phyloP scores from a whole-genome alignment of 768 basidiomycete species.

The Kwoniella mangroviensis region DNA sequence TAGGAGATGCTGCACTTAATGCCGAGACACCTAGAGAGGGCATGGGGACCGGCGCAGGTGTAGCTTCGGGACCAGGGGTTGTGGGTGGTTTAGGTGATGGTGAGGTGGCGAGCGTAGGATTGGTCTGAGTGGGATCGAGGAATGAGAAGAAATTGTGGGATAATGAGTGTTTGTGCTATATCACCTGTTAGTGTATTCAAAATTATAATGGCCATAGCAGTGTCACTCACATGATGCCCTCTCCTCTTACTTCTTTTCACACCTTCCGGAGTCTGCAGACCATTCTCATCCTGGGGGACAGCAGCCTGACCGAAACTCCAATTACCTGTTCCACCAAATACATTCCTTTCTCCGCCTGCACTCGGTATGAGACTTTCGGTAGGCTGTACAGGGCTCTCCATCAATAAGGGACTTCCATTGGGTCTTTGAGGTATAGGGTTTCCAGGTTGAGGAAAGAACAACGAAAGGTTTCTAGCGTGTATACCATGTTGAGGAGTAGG shows the following conservation, averaged over 20 bases:
- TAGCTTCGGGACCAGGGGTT: conserved; percentile 28
- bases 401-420: conserved; percentile 62
- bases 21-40: conserved; percentile 35
- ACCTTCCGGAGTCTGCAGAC: conserved; percentile 28
- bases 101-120: conserved; percentile 37
- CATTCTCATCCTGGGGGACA: conserved; percentile 17
- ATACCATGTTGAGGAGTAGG: conserved; percentile 59
- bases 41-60: conserved; percentile 51
- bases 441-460: conserved; percentile 88
- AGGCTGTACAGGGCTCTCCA: conserved; percentile 60
- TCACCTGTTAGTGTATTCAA: conserved; percentile 15
- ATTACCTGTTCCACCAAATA: conserved; percentile 67
- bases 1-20: conserved; percentile 22
- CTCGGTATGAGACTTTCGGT: conserved; percentile 16
- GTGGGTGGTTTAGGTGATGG: conserved; percentile 18
- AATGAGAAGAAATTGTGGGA: conserved; percentile 97
- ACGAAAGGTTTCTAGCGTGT: conserved; percentile 87
- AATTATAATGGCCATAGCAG: neutral
- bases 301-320: conserved; percentile 43
- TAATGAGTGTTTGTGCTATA: conserved; percentile 87
- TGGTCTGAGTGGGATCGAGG: conserved; percentile 69
- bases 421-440: conserved; percentile 63
- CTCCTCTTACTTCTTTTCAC: conserved; percentile 49
- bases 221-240: conserved; percentile 56
- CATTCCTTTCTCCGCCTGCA: conserved; percentile 66